Evolutionary conservation across 2,329 filamentous ascomycete genomes (phyloP).

Genomic region (Epichloe scottii): DNA sequence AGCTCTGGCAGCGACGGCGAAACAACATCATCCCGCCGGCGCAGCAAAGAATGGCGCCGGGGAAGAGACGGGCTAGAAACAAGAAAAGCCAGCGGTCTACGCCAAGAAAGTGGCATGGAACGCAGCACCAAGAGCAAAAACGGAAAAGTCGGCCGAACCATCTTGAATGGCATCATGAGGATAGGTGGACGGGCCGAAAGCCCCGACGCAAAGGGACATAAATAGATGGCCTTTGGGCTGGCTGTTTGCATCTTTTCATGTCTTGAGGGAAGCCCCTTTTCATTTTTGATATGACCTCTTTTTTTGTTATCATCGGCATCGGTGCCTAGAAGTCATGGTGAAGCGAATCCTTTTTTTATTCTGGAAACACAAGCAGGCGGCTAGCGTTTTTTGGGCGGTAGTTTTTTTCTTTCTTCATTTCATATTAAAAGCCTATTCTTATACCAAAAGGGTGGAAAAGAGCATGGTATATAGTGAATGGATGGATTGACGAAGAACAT

Average conservation of each 20-base stretch:
- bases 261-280: neutral
- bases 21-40: constrained; percentile 10
- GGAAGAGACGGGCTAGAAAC: constrained; percentile 14
- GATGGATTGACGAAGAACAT: neutral
- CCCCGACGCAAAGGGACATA: constrained; percentile 23
- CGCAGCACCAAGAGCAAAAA: constrained; percentile 23
- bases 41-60: constrained; percentile 21
- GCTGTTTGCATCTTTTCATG: neutral
- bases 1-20: constrained; percentile 38
- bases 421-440: too few species aligned
- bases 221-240: constrained; percentile 4
- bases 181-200: constrained; percentile 29
- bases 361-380: too few species aligned
- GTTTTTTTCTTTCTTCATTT: too few species aligned
- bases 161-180: constrained; percentile 32
- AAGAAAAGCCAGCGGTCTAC: constrained; percentile 15
- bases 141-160: constrained; percentile 28
- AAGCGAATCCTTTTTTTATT: neutral
- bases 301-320: too few species aligned
- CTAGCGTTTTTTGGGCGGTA: too few species aligned
- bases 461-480: neutral
- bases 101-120: constrained; percentile 16
- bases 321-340: neutral
- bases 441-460: too few species aligned
- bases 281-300: neutral